phyloP scores from a whole-genome alignment of 1,284 basidiomycete genomes.

The Leccinum griseonigrum region DNA sequence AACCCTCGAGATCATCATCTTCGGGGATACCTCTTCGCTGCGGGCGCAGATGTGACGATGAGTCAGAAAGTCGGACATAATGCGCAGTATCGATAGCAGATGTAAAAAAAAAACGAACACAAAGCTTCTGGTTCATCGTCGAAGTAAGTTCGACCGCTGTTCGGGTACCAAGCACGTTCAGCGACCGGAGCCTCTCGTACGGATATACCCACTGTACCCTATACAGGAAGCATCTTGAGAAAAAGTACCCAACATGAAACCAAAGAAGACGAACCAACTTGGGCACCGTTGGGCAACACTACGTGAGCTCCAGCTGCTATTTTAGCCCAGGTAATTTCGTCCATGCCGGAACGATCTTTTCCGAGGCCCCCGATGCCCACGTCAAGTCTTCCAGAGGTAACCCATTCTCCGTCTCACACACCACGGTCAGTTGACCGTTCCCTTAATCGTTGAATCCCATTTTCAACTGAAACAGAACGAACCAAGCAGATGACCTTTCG shows the following conservation, averaged over 20 bases:
- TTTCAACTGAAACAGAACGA: slow-evolving; percentile 65
- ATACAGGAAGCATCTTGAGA: background rate
- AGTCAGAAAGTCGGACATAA: slow-evolving; percentile 87
- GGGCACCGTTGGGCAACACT: slow-evolving; percentile 92
- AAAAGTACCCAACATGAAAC: background rate
- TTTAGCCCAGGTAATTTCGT: slow-evolving; percentile 62
- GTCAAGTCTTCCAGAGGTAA: slow-evolving; percentile 66
- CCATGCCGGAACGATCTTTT: slow-evolving; percentile 75
- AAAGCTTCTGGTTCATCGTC: slow-evolving; percentile 70
- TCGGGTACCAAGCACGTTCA: slow-evolving; percentile 91
- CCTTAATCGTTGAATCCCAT: slow-evolving; percentile 71
- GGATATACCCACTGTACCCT: slow-evolving; percentile 99
- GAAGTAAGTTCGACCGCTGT: slow-evolving; percentile 82
- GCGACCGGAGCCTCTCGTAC: slow-evolving; percentile 88
- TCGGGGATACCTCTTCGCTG: slow-evolving; percentile 75
- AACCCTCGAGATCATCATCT: slow-evolving; percentile 89
- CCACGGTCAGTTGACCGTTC: slow-evolving; percentile 81
- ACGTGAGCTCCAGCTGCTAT: slow-evolving; percentile 79
- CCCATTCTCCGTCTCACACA: slow-evolving; percentile 95
- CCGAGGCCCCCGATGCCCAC: slow-evolving; percentile 90
- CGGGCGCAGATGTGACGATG: slow-evolving; percentile 46
- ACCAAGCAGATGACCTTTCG: slow-evolving; percentile 91
- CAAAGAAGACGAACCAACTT: slow-evolving; percentile 55
- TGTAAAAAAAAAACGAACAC: slow-evolving; percentile 95
- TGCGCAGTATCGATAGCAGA: slow-evolving; percentile 90